A percentile compares a stretch with the other conserved stretches of the same genome.
Conservation (phyloP, 1,284 basidiomycete genomes). For the Puccinia polysora region DNA sequence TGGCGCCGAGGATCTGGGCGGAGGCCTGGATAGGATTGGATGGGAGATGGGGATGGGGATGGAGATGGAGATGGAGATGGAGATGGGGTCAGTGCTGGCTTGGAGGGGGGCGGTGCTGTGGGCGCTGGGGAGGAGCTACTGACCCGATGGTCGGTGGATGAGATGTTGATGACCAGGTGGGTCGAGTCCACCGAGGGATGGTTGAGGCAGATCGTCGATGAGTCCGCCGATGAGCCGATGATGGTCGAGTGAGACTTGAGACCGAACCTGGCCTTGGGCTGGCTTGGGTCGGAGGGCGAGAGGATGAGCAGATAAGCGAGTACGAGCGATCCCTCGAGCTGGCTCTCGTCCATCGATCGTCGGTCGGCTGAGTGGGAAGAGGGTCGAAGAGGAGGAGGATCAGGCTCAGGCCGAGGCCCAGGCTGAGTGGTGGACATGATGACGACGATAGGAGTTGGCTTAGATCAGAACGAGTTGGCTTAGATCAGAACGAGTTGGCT, state of each 20-base stretch:
- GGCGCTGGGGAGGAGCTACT: too few species aligned
- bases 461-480: neutral
- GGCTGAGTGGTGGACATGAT: too few species aligned
- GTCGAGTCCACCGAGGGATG: neutral
- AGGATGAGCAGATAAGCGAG: slow-evolving; percentile 6
- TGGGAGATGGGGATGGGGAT: neutral
- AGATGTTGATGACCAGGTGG: slow-evolving; percentile 15
- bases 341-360: neutral
- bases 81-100: neutral
- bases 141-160: neutral
- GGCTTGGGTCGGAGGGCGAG: neutral
- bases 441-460: too few species aligned
- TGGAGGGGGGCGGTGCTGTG: neutral
- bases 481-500: too few species aligned
- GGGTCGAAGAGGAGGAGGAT: too few species aligned
- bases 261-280: neutral
- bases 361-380: too few species aligned
- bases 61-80: too few species aligned
- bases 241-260: neutral
- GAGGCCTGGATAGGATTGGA: slow-evolving; percentile 13
- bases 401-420: too few species aligned
- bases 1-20: neutral
- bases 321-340: neutral
- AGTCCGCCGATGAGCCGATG: neutral
- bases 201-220: neutral